Evolutionary conservation across 192 early-diverging fungal species (phyloP).

Genomic region (Spinellus fusiger): DNA sequence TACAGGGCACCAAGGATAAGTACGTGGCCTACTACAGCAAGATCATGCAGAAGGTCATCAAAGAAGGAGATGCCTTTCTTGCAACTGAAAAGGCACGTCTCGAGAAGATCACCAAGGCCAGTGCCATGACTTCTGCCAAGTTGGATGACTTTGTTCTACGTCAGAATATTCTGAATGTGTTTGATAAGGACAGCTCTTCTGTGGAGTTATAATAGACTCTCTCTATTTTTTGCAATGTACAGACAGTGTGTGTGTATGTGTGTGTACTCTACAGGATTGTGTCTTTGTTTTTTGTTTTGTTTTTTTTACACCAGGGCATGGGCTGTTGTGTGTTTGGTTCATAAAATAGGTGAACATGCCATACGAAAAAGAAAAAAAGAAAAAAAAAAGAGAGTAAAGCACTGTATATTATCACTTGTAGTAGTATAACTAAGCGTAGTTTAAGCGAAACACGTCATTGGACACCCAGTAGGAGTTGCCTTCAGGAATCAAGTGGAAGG

Average conservation of each 20-base stretch:
- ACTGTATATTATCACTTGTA: background rate
- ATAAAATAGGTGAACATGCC: too few relatives aligned
- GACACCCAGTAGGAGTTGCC: slow-evolving; percentile 64
- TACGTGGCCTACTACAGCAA: slow-evolving; percentile 86
- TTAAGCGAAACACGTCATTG: slow-evolving; percentile 84
- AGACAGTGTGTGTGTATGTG: background rate
- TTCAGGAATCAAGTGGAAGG: slow-evolving; percentile 81
- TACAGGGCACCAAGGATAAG: slow-evolving; percentile 36
- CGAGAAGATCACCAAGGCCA: slow-evolving; percentile 65
- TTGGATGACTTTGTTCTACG: slow-evolving; percentile 83
- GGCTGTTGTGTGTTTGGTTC: too few relatives aligned
- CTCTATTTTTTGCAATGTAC: background rate
- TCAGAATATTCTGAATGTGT: slow-evolving; percentile 71
- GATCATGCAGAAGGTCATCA: slow-evolving; percentile 81
- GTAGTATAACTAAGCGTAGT: slow-evolving; percentile 49
- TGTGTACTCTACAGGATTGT: background rate
- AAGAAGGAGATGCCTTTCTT: slow-evolving; percentile 58
- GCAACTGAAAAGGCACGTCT: slow-evolving; percentile 78
- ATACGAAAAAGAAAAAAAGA: background rate
- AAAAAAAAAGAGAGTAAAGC: background rate
- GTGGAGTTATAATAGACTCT: slow-evolving; percentile 4
- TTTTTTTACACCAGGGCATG: too few relatives aligned
- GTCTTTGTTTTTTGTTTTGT: background rate
- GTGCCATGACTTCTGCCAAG: slow-evolving; percentile 63
- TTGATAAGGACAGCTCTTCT: slow-evolving; percentile 20